Evolutionary conservation across 331 rosid species (phyloP), one percentile per base, ranked within the genome.

Genomic region (Malus hybrid): DNA sequence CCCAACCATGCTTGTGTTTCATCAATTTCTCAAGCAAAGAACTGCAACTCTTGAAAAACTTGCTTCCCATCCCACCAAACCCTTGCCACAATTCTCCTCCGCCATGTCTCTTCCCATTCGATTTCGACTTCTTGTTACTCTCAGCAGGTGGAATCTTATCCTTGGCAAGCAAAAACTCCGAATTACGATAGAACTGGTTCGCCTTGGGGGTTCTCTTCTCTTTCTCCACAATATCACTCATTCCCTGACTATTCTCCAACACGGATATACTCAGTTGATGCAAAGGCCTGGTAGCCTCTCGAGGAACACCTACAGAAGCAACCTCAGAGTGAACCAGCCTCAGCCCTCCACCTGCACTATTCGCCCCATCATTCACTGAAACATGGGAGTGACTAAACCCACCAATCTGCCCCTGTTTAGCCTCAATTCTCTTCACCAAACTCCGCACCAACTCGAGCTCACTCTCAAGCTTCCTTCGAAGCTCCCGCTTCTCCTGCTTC

Each of bases 171-270:
- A 93, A 79, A 80, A 93, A 93, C 80, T 90, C 98, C 0, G 98
- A 88, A 81, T 89, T 93, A 33, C 82, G 83, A 83, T 93, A 93
- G 74, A 91, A 93, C 76, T 88, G 98, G 83, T 93, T 93, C 1
- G 97, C 98, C 80, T 93, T 93, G 0, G 98, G 98, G 5, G 96
- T 93, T 69, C 98, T 88, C 89, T 93, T 93, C 80, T 93, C 98
- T 83, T 91, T 93, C 86, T 93, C 98, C 79, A 90, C 81, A 73
- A 24, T 84, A 65, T 87, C 98, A 76, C 83, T 66, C 75, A 81
- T 81, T 48, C 89, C 94, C 8, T 79, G 94, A 83, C 88, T 87
- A 77, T 88, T 88, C 83, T 91, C 93, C 72, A 85, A 73, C 70
- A 88, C 87, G 0, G 89, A 79, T 60, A 91, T 16, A 77, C 83